Evolutionary conservation across 805 yeast genomes (phyloP).

Genomic region (Suhomyces tanzawaensis): DNA sequence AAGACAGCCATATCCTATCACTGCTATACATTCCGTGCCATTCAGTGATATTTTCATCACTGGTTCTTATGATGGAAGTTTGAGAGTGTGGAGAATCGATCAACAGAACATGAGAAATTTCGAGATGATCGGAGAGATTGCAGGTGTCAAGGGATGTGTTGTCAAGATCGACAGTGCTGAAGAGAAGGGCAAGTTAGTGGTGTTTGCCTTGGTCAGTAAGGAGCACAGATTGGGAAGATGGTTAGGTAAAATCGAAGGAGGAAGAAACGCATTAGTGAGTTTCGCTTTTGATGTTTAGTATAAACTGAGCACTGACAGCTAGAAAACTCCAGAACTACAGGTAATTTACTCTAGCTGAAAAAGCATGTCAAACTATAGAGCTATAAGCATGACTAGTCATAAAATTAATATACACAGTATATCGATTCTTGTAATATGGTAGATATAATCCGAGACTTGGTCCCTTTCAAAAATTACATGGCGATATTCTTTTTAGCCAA

Average conservation of each 20-base stretch:
- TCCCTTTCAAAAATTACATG: no score
- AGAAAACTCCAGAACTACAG: no score
- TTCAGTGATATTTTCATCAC: conserved; percentile 79
- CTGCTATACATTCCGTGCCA: conserved; percentile 78
- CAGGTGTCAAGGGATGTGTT: conserved; percentile 66
- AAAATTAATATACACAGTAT: no score
- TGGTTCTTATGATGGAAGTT: conserved; percentile 83
- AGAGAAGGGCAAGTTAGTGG: conserved; percentile 47
- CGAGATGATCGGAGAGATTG: conserved; percentile 51
- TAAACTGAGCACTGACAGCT: no score
- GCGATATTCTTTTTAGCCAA: no score
- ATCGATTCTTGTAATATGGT: no score
- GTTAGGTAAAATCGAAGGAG: conserved; percentile 60
- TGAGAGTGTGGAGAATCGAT: conserved; percentile 75
- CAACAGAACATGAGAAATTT: conserved; percentile 60
- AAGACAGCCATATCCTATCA: conserved; percentile 81
- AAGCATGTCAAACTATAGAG: no score
- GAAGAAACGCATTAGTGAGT: conserved; percentile 63
- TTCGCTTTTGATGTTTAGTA: conserved; percentile 7
- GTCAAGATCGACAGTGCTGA: conserved; percentile 60
- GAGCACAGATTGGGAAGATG: conserved; percentile 91
- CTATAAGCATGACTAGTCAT: no score
- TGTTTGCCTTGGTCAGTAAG: conserved; percentile 67
- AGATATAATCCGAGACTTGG: no score
- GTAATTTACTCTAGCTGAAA: no score